These are phyloP conservation scores for Akanthomyces uredinophilus DNA, from an alignment of 2,329 filamentous ascomycete genomes.

Conservation along the genomic window DNA sequence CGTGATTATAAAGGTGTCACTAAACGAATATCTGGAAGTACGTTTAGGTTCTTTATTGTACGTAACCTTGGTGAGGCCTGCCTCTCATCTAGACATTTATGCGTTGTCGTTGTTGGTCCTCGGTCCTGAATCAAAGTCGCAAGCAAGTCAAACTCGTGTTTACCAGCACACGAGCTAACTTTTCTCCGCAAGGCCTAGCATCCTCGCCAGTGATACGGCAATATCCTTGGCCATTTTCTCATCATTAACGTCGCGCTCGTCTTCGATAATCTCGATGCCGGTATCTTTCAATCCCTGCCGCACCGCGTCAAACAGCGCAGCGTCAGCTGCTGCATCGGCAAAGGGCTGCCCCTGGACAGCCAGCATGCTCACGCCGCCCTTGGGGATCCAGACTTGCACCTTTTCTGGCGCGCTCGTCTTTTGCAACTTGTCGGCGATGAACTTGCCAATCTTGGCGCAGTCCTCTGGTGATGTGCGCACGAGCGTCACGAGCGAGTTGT, in stretches of 20 bases:
- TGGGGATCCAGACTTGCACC: constrained; percentile 55
- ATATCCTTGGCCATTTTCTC: constrained; percentile 43
- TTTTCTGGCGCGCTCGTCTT: constrained; percentile 32
- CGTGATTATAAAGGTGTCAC: not conserved
- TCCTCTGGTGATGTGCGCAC: constrained; percentile 60
- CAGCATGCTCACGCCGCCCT: constrained; percentile 57
- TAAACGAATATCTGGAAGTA: too few species aligned
- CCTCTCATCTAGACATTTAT: too few species aligned
- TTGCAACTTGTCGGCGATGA: constrained; percentile 50
- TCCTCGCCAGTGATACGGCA: constrained; percentile 35
- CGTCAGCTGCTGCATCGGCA: constrained; percentile 38
- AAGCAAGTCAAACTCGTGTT: not conserved
- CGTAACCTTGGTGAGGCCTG: too few species aligned
- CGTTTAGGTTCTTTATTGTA: too few species aligned
- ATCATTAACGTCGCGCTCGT: constrained; percentile 51
- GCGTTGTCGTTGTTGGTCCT: not conserved
- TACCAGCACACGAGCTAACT: not conserved
- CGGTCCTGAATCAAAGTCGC: too few species aligned
- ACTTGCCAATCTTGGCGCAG: constrained; percentile 47
- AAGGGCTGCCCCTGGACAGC: constrained; percentile 50
- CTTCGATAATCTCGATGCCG: constrained; percentile 44
- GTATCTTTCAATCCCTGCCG: constrained; percentile 42
- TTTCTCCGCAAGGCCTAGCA: constrained; percentile 21
- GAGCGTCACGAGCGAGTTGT: constrained; percentile 62
- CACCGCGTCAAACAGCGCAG: constrained; percentile 49